These are phyloP conservation scores for Nymphaea thermarum DNA, from an alignment of 164 flowering plant species.

Conservation along the genomic window DNA sequence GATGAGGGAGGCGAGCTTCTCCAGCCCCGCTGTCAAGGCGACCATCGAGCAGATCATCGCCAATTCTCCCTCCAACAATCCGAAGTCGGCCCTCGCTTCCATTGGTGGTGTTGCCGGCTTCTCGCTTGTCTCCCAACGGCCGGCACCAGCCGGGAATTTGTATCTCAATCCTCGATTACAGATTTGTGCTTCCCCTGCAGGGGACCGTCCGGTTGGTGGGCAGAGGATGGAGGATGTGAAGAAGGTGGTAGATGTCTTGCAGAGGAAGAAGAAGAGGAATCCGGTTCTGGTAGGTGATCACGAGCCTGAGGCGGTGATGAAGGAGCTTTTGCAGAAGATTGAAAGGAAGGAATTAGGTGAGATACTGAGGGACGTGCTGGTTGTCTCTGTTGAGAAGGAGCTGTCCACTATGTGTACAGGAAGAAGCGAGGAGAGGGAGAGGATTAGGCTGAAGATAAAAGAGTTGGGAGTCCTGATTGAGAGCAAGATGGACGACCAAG, in stretches of 20 bases:
- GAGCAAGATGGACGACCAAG: constrained; percentile 24
- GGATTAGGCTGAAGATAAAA: constrained; percentile 25
- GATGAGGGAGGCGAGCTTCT: constrained; percentile 96
- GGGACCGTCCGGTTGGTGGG: constrained; percentile 7
- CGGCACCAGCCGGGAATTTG: constrained; percentile 28
- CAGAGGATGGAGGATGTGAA: constrained; percentile 58
- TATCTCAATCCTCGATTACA: constrained; percentile 66
- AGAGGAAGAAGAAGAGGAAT: constrained; percentile 50
- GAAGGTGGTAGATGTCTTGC: constrained; percentile 46
- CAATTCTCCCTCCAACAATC: constrained; percentile 12
- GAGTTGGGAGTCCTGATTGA: constrained; percentile 47
- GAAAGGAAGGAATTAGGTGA: constrained; percentile 54
- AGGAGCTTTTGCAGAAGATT: constrained; percentile 45
- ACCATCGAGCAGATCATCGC: constrained; percentile 68
- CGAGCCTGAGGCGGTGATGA: constrained; percentile 58
- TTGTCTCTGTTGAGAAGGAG: constrained; percentile 47
- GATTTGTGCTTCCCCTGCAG: constrained; percentile 22
- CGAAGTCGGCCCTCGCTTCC: not conserved
- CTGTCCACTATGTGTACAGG: constrained; percentile 20
- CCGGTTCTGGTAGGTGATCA: constrained; percentile 86
- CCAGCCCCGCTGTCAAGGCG: constrained; percentile 93
- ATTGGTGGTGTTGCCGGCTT: constrained; percentile 19
- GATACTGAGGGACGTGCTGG: constrained; percentile 28
- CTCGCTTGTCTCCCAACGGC: constrained; percentile 18
- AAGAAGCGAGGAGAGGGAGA: constrained; percentile 27